Evolutionary conservation across 805 yeast species (phyloP).

Genomic region (Kazachstania viticola): DNA sequence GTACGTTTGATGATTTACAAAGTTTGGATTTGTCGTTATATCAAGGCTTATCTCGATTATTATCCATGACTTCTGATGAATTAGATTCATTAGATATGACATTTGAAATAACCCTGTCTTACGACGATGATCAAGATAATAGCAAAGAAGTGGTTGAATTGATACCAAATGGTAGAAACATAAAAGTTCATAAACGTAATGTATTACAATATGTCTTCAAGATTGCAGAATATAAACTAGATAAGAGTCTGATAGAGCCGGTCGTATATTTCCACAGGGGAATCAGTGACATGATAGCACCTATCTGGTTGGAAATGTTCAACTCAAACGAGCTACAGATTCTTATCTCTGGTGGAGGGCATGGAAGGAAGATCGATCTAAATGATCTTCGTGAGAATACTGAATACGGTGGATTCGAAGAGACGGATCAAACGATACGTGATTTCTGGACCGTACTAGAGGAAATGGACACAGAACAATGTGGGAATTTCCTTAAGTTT

Average conservation of each 20-base stretch:
- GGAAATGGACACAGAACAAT: constrained; percentile 55
- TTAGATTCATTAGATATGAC: constrained; percentile 44
- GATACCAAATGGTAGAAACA: constrained; percentile 44
- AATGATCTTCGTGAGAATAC: constrained; percentile 55
- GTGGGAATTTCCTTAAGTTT: constrained; percentile 61
- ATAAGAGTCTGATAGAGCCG: constrained; percentile 49
- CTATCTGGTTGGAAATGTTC: constrained; percentile 75
- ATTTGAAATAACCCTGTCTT: constrained; percentile 55
- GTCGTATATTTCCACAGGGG: constrained; percentile 54
- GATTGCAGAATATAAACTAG: constrained; percentile 69
- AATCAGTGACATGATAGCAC: constrained; percentile 51
- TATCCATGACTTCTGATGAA: constrained; percentile 43
- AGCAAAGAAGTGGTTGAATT: constrained; percentile 41
- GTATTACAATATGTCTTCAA: constrained; percentile 64
- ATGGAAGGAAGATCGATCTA: constrained; percentile 49
- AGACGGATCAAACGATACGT: constrained; percentile 44
- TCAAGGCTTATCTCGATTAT: constrained; percentile 48
- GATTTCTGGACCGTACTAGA: constrained; percentile 67
- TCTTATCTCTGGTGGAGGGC: constrained; percentile 71
- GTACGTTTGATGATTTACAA: constrained; percentile 67
- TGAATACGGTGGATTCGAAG: constrained; percentile 52
- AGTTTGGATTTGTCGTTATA: constrained; percentile 62
- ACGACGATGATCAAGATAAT: constrained; percentile 36
- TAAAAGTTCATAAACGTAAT: constrained; percentile 48
- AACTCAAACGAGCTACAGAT: constrained; percentile 74